Evolutionary conservation across 1,139 yeast species (phyloP).

Genomic region (Candida sp.): DNA sequence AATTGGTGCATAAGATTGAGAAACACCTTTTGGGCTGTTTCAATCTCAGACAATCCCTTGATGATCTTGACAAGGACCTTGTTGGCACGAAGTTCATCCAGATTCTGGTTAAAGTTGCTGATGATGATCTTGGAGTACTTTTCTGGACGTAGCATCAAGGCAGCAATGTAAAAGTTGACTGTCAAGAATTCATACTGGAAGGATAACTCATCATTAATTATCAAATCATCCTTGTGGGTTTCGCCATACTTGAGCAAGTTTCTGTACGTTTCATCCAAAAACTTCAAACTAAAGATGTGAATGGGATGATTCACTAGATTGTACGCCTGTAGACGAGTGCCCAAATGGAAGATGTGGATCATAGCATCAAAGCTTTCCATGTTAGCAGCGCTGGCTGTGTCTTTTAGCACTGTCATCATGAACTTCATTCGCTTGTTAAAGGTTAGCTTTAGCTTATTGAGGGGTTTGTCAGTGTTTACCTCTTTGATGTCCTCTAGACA

Average conservation of each 20-base stretch:
- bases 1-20: constrained; percentile 25
- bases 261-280: constrained; percentile 41
- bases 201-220: constrained; percentile 22
- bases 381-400: constrained; percentile 35
- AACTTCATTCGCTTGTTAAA: constrained; percentile 43
- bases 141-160: constrained; percentile 43
- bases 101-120: constrained; percentile 26
- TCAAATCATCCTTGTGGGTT: constrained; percentile 15
- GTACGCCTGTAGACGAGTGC: constrained; percentile 35
- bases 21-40: constrained; percentile 27
- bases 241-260: constrained; percentile 25
- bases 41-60: constrained; percentile 36
- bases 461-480: constrained; percentile 27
- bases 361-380: constrained; percentile 49
- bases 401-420: constrained; percentile 36
- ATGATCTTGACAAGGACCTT: constrained; percentile 42
- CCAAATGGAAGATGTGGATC: constrained; percentile 46
- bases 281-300: constrained; percentile 42
- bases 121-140: constrained; percentile 30
- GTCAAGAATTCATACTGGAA: constrained; percentile 29
- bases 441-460: constrained; percentile 32
- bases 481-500: constrained; percentile 44
- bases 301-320: constrained; percentile 39
- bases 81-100: constrained; percentile 33
- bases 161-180: constrained; percentile 46